These are phyloP conservation scores for Marchantia polymorpha DNA, from an alignment of 225 moss, liverwort and hornwort species.

Conservation along the genomic window DNA sequence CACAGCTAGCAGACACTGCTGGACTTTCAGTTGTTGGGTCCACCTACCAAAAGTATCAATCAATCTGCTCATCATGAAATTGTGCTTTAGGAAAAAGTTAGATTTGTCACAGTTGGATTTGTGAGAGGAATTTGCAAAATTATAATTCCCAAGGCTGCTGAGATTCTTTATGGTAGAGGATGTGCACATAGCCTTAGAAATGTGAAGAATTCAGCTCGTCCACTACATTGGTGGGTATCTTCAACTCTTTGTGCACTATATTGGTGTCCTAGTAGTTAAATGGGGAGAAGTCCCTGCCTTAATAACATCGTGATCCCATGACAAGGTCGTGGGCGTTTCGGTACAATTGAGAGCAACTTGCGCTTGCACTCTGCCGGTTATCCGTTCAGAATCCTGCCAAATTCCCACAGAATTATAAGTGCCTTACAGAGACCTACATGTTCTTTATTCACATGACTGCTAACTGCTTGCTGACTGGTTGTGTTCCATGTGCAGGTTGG, in stretches of 20 bases:
- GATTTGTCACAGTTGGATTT: not conserved
- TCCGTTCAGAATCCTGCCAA: not conserved
- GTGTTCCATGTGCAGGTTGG: constrained; percentile 47
- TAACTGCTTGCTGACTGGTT: not conserved
- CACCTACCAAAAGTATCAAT: constrained; percentile 80
- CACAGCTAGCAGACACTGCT: constrained; percentile 95
- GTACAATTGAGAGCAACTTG: not conserved
- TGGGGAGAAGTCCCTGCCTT: not conserved
- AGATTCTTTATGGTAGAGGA: no score
- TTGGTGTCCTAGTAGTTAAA: no score
- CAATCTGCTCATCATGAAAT: not conserved
- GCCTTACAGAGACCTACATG: not conserved
- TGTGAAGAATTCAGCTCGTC: no score
- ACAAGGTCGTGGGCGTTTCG: not conserved
- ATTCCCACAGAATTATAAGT: not conserved
- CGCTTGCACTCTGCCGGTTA: not conserved
- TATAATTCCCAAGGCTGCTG: no score
- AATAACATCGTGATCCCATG: not conserved
- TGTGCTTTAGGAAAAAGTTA: not conserved
- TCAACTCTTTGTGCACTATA: no score
- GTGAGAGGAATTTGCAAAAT: not conserved
- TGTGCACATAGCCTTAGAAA: no score
- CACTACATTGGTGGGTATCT: no score
- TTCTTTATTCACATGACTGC: not conserved
- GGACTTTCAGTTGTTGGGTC: constrained; percentile 88